Conservation (phyloP, 257 asterid species). For the Solanum pimpinellifolium region DNA sequence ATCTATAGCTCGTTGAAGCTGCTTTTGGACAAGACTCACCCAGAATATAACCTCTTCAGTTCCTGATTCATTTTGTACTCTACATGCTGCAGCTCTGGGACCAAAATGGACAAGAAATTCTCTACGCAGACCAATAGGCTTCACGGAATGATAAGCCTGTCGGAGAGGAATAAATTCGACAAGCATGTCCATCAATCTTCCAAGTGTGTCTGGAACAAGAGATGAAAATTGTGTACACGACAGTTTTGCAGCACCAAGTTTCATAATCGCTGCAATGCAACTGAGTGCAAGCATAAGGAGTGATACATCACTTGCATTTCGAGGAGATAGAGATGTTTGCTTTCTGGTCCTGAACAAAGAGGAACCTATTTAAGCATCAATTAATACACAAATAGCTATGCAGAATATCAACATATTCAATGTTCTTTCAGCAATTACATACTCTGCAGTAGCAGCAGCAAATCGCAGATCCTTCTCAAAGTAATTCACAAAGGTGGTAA, state of each 20-base stretch:
- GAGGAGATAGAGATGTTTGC: conserved; percentile 36
- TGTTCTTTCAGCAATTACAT: conserved; percentile 17
- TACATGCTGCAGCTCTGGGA: conserved; percentile 73
- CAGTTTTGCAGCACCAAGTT: conserved; percentile 90
- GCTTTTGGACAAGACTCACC: conserved; percentile 81
- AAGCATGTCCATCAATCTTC: conserved; percentile 91
- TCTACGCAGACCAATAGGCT: conserved; percentile 69
- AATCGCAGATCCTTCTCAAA: conserved; percentile 62
- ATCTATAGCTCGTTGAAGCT: conserved; percentile 76
- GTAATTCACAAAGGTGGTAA: conserved; percentile 55
- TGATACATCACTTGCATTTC: conserved; percentile 57
- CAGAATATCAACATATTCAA: neutral
- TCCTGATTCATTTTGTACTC: conserved; percentile 44
- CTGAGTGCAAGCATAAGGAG: conserved; percentile 83
- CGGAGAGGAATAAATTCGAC: conserved; percentile 64
- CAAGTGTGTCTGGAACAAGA: conserved; percentile 54
- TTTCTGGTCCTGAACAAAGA: conserved; percentile 40
- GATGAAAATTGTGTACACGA: conserved; percentile 77
- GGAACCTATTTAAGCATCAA: conserved; percentile 2
- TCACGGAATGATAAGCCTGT: conserved; percentile 57
- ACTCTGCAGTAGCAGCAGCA: conserved; percentile 61
- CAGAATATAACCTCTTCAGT: conserved; percentile 80
- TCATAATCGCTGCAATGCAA: conserved; percentile 80
- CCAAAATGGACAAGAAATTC: conserved; percentile 97
- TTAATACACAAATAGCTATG: neutral